Conservation (phyloP, 169 alveolate species). For the Besnoitia besnoiti region DNA sequence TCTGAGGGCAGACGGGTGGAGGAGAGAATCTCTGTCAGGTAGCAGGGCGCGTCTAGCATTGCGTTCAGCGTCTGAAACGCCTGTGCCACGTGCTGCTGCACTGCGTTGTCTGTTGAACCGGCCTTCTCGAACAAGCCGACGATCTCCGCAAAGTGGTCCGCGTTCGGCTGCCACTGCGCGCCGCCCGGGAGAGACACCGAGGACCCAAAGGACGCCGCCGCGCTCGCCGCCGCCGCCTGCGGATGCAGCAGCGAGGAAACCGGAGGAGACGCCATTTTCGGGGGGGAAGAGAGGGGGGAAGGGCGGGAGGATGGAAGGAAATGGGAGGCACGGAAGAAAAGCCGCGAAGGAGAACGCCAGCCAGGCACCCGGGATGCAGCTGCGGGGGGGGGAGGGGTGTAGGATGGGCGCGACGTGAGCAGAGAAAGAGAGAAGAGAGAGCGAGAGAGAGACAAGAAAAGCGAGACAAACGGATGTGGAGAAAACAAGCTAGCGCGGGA, state of each 20-base stretch:
- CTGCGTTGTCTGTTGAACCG: not conserved
- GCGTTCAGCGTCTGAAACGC: constrained; percentile 32
- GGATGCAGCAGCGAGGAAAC: not conserved
- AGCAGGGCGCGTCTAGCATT: constrained; percentile 28
- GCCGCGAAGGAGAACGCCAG: not conserved
- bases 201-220: too few relatives aligned
- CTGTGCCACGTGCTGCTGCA: constrained; percentile 36
- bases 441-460: too few relatives aligned
- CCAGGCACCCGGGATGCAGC: too few relatives aligned
- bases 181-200: not conserved
- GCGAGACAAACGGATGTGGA: too few relatives aligned
- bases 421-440: too few relatives aligned
- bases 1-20: constrained; percentile 50
- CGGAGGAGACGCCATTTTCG: not conserved
- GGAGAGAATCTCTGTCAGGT: constrained; percentile 30
- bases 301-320: not conserved
- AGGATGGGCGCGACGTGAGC: too few relatives aligned
- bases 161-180: not conserved
- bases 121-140: not conserved
- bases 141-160: not conserved
- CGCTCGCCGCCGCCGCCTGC: not conserved
- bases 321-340: not conserved
- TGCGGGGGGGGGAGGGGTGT: too few relatives aligned
- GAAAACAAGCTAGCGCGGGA: too few relatives aligned
- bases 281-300: not conserved